Percentiles rank a stretch among this genome's conserved stretches.
These are phyloP conservation scores for Metschnikowia reukaufii DNA, from an alignment of 805 yeast species.

Conservation along the genomic window DNA sequence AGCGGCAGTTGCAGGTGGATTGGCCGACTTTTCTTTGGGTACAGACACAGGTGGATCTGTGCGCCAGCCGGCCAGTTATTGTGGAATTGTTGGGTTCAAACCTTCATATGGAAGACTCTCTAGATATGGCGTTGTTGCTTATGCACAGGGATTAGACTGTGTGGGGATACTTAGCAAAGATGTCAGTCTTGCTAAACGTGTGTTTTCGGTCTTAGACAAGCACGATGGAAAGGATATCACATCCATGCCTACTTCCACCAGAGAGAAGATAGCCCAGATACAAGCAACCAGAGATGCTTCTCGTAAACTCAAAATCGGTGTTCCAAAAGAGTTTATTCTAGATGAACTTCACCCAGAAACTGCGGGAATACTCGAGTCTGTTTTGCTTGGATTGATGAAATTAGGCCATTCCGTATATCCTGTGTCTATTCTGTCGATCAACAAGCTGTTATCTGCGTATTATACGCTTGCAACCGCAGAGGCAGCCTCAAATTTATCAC, in stretches of 20 bases:
- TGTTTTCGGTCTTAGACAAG: conserved; percentile 56
- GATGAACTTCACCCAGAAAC: conserved; percentile 52
- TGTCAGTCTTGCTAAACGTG: conserved; percentile 43
- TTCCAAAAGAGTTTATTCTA: conserved; percentile 66
- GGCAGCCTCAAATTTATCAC: conserved; percentile 86
- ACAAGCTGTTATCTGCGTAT: conserved; percentile 71
- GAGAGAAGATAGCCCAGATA: conserved; percentile 28
- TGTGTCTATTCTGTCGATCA: conserved; percentile 70
- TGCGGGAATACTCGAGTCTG: conserved; percentile 45
- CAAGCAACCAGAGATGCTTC: conserved; percentile 2
- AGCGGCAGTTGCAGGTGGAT: conserved; percentile 76
- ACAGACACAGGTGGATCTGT: conserved; percentile 98
- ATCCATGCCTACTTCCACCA: conserved; percentile 38
- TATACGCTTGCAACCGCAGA: conserved; percentile 90
- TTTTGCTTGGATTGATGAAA: conserved; percentile 44
- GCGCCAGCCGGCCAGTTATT: conserved; percentile 85
- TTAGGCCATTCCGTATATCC: conserved; percentile 55
- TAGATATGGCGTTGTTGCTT: conserved; percentile 87
- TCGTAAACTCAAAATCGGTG: conserved; percentile 56
- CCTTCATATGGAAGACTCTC: conserved; percentile 93
- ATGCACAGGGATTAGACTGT: conserved; percentile 93
- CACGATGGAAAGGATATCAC: conserved; percentile 83
- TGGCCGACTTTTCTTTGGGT: conserved; percentile 78
- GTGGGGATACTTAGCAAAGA: conserved; percentile 76
- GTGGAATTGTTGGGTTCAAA: conserved; percentile 83